phyloP scores from a whole-genome alignment of 345 rosid genomes.

The Rhizophora apiculata region DNA sequence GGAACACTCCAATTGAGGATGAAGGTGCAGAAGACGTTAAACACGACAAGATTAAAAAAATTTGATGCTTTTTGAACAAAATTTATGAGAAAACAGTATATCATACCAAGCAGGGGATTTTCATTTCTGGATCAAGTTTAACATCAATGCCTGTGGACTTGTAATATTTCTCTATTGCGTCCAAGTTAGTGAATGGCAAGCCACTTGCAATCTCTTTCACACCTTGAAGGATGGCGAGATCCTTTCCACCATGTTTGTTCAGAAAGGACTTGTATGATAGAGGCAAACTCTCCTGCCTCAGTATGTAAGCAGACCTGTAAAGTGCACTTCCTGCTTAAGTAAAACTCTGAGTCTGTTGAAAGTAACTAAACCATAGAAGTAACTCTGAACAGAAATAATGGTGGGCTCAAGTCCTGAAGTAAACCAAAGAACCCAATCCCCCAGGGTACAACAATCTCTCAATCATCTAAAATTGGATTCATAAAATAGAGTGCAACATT shows the following conservation, averaged over 20 bases:
- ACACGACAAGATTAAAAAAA: not conserved
- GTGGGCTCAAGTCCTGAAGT: not conserved
- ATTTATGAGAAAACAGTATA: constrained; percentile 1
- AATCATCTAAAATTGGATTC: too few relatives aligned
- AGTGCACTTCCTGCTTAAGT: constrained; percentile 12
- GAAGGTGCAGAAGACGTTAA: not conserved
- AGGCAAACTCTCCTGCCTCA: constrained; percentile 86
- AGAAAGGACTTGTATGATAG: constrained; percentile 89
- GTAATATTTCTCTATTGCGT: constrained; percentile 63
- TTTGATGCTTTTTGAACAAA: not conserved
- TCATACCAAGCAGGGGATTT: constrained; percentile 80
- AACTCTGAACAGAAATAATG: not conserved
- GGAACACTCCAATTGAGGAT: not conserved
- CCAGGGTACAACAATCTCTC: too few relatives aligned
- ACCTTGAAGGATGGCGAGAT: constrained; percentile 60
- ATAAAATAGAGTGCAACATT: too few relatives aligned
- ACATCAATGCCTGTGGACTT: constrained; percentile 64
- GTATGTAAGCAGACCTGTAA: constrained; percentile 84
- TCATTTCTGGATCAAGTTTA: constrained; percentile 75
- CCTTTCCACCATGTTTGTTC: constrained; percentile 85
- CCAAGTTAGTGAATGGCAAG: constrained; percentile 63
- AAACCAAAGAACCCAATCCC: too few relatives aligned
- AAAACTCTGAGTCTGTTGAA: not conserved
- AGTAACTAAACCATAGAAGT: not conserved
- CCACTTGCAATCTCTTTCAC: constrained; percentile 69